Evolutionary conservation across 2,329 filamentous ascomycete genomes (phyloP).

Genomic region (Cladosporium sp.): DNA sequence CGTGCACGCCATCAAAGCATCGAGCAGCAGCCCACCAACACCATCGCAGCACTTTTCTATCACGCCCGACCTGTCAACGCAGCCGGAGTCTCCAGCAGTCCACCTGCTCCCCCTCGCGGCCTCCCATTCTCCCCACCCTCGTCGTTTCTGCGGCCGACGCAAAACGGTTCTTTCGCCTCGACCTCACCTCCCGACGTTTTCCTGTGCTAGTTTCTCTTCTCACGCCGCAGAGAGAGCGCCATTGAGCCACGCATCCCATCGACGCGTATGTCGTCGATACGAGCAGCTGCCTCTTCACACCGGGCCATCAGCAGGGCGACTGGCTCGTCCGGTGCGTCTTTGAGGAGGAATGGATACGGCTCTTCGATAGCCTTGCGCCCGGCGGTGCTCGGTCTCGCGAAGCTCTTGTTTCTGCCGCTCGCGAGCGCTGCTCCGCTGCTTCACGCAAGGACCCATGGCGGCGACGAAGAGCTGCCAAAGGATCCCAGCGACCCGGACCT

Average conservation of each 20-base stretch:
- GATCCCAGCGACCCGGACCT: constrained; percentile 53
- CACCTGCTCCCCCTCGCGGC: too few species aligned
- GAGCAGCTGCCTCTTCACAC: neutral
- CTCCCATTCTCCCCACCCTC: too few species aligned
- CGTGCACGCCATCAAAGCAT: neutral
- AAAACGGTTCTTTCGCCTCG: too few species aligned
- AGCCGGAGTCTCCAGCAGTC: neutral
- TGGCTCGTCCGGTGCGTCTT: neutral
- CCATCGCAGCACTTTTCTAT: neutral
- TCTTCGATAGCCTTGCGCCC: constrained; percentile 16
- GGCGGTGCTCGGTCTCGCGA: constrained; percentile 18
- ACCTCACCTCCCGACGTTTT: neutral
- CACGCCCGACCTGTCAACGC: neutral
- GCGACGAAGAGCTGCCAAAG: constrained; percentile 24
- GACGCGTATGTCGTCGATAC: constrained; percentile 14
- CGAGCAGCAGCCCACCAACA: constrained; percentile 1
- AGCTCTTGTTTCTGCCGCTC: constrained; percentile 20
- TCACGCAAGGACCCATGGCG: constrained; percentile 4
- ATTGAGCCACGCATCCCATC: neutral
- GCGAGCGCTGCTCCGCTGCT: constrained; percentile 21
- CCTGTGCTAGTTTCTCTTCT: neutral
- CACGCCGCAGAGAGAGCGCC: neutral
- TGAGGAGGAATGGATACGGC: constrained; percentile 14
- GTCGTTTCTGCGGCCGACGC: neutral
- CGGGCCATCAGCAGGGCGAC: constrained; percentile 1